Evolutionary conservation across 163 green algal genomes (phyloP), one percentile per base, ranked within the genome.

Genomic region (Coccomyxa subellipsoidea): DNA sequence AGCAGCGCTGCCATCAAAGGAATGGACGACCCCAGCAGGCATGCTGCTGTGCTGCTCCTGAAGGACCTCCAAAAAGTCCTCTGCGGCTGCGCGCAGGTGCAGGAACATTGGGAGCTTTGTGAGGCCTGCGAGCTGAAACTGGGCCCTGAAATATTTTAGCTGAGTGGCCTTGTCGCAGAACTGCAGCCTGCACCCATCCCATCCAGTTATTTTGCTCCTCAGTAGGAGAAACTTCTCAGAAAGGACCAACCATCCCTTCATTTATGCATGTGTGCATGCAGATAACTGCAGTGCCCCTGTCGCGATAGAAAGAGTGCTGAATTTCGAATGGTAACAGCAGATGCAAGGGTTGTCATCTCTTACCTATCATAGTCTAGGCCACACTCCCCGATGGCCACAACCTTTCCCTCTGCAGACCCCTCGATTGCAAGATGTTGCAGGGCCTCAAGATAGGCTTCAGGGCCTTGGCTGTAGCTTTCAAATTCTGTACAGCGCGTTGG

Each of bases 91-190:
- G 0, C 95, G 86, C 82, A 96, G 88, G 89, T 98, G 95, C 47
- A 98, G 87, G 77, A 98, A 98, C 92, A 98, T 94, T 54, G 94
- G 94, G 80, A 98, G 89, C 21, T 89, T 77, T 2, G 80, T 88
- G 35, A 80, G 76, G 27, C 79, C 27, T 0, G 92, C 89, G 36
- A 98, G 82, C 5, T 85, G 69, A 66, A 96, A 92, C 78, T 96
- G 93, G 38, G n/a, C 32, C 32, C 29, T 82, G 75, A 96, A 96
- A 76, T 86, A 91, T 32, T 81, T 81, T n/a, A 80, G 80, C 85
- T 96, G 93, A 38, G 85, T 90, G 2, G 89, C 85, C 6, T 81
- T 80, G 32, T 91, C 84, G 84, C 92, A 95, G 66, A 97, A 96
- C 31, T 95, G 85, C 36, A 94, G 77, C 39, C 94, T 90, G 83